Percentiles rank a stretch among this genome's conserved stretches.
Conservation (phyloP, 2,329 filamentous ascomycete genomes). For the Gyromitra esculenta region DNA sequence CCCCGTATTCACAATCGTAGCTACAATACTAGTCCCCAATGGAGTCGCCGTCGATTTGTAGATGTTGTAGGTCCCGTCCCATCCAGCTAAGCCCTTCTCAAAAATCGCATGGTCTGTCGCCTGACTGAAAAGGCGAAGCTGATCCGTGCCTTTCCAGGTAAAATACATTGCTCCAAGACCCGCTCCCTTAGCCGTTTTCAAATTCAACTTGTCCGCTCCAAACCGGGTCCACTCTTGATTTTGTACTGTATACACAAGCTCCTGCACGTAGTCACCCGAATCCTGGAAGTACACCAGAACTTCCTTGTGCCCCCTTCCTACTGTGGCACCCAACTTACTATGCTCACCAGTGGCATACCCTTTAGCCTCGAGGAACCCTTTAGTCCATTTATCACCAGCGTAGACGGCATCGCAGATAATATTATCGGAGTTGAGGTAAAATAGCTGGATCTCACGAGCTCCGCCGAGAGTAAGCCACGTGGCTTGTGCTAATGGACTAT, state of each 20-base stretch:
- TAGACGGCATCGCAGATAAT: conserved; percentile 11
- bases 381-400: background rate
- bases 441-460: conserved; percentile 1
- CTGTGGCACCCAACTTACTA: background rate
- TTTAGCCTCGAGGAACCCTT: background rate
- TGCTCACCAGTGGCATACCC: background rate
- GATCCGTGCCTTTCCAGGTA: background rate
- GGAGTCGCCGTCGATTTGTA: background rate
- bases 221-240: background rate
- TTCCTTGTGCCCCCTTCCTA: background rate
- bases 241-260: background rate
- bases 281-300: conserved; percentile 10
- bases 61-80: background rate
- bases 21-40: conserved; percentile 5
- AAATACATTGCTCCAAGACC: background rate
- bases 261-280: background rate
- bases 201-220: background rate
- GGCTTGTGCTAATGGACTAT: conserved; percentile 8
- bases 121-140: background rate
- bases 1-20: background rate
- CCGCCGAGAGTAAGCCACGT: background rate
- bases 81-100: background rate
- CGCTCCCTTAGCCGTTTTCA: conserved; percentile 2
- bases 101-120: background rate
- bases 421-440: conserved; percentile 3